Evolutionary conservation across 1,139 yeast species (phyloP), one percentile per base, ranked within the genome.

Genomic region (Geotrichum aggregatum): DNA sequence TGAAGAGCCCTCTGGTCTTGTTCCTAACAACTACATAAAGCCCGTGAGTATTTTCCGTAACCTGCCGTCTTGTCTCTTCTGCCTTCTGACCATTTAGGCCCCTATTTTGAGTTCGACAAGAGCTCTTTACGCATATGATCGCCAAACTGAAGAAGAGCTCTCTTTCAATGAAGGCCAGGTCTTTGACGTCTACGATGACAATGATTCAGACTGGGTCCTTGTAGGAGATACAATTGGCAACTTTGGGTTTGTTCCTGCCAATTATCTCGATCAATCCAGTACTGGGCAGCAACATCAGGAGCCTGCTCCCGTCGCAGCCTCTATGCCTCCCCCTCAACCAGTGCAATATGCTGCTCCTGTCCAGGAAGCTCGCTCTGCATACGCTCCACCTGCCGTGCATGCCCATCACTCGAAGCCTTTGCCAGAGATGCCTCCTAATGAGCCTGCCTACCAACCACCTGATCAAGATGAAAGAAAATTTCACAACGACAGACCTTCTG

Each of bases 171-270:
- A 92, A 70, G 87, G 84, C 50, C 84, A 83, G 8, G 56, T 56
- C 28, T 87, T 92, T 62, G 82, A 86, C 57, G 81, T 92, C 16
- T 92, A 77, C 65, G 97, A 91, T 65, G 79, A 83, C 61, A 78
- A 81, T 55, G 98, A 92, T 68, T 87, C 87, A 14, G 98, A 94
- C 68, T 92, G 99, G 99, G 74, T 87, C 44, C 76, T 92, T 57
- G 97, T 85, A 2, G 86, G 91, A 8, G 63, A 75, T 16, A 61
- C 67, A 30, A 66, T 72, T 21, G 69, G 71, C 11, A 69, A 73
- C 35, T 89, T 70, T 66, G 99, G 99, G 18, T 92, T 92, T 68
- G 84, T 87, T 44, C 99, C 99, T n/a, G 81, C 95, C 1, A 92
- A 94, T 66, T 94, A 94, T 66, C 80, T 92, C 41, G 88, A 87